Evolutionary conservation across 805 yeast genomes (phyloP).

Genomic region (Cyberlindnera nakhonratchasimensis): DNA sequence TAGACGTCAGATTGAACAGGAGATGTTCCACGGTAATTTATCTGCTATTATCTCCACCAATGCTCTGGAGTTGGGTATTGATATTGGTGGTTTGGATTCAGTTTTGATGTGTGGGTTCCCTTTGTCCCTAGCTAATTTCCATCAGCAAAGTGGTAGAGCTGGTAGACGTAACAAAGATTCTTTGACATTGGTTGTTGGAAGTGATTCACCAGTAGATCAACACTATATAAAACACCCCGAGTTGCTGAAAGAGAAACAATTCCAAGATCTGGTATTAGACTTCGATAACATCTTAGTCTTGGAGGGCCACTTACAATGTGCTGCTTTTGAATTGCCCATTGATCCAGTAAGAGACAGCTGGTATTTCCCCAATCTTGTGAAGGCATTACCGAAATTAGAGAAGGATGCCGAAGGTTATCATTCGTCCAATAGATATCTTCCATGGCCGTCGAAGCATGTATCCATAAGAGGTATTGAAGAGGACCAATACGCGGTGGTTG

Average conservation of each 20-base stretch:
- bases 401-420: constrained; percentile 47
- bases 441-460: constrained; percentile 78
- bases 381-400: constrained; percentile 33
- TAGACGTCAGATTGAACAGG: constrained; percentile 80
- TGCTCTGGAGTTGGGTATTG: constrained; percentile 94
- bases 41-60: constrained; percentile 91
- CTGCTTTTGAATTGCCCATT: constrained; percentile 82
- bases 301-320: constrained; percentile 90
- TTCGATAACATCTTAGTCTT: constrained; percentile 58
- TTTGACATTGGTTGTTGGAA: constrained; percentile 78
- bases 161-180: constrained; percentile 88
- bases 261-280: constrained; percentile 58
- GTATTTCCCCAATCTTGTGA: constrained; percentile 46
- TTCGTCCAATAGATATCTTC: constrained; percentile 57
- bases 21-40: constrained; percentile 84
- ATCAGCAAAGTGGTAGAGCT: constrained; percentile 96
- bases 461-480: constrained; percentile 82
- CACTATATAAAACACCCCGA: constrained; percentile 71
- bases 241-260: constrained; percentile 48
- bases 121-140: constrained; percentile 74
- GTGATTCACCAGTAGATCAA: constrained; percentile 82
- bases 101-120: constrained; percentile 95
- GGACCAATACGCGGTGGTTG: constrained; percentile 83
- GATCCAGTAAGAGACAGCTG: constrained; percentile 44
- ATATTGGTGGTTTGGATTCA: constrained; percentile 88